Conservation (phyloP, 441 rosid genomes). For the Populus hybrid region DNA sequence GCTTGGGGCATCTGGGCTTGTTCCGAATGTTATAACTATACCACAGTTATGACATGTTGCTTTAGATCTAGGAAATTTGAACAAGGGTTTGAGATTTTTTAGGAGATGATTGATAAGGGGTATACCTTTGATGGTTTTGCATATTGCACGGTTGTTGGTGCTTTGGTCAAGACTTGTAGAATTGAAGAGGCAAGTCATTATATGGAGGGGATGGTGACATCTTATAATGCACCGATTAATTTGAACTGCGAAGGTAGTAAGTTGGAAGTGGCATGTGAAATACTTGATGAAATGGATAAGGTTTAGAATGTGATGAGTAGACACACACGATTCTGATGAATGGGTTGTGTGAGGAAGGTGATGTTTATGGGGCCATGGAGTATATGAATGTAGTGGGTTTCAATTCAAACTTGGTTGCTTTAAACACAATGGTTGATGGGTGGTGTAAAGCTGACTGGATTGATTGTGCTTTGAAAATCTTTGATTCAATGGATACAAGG, state of each 20-base stretch:
- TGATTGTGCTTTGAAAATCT: slow-evolving; percentile 49
- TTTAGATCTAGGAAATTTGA: slow-evolving; percentile 49
- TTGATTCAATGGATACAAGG: slow-evolving; percentile 57
- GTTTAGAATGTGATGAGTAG: slow-evolving; percentile 62
- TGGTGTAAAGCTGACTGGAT: slow-evolving; percentile 60
- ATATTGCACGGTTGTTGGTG: slow-evolving; percentile 57
- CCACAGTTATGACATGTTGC: slow-evolving; percentile 61
- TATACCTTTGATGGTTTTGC: slow-evolving; percentile 76
- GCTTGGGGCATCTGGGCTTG: slow-evolving; percentile 42
- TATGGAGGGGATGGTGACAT: slow-evolving; percentile 49
- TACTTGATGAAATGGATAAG: slow-evolving; percentile 58
- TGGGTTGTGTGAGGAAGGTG: slow-evolving; percentile 59
- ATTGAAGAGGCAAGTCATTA: slow-evolving; percentile 42
- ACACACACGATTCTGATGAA: slow-evolving; percentile 73
- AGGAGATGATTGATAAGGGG: slow-evolving; percentile 58
- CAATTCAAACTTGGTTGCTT: slow-evolving; percentile 47
- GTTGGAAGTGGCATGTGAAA: slow-evolving; percentile 46
- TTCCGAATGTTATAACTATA: slow-evolving; percentile 71
- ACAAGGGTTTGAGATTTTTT: slow-evolving; percentile 54
- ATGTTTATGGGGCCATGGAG: slow-evolving; percentile 53
- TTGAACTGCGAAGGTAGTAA: slow-evolving; percentile 59
- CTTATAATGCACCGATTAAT: slow-evolving; percentile 65
- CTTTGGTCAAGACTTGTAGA: slow-evolving; percentile 57
- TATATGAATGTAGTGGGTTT: slow-evolving; percentile 47
- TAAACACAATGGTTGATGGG: slow-evolving; percentile 62